phyloP scores from a whole-genome alignment of 1,139 yeast genomes.

The Martiniozyma asiatica region DNA sequence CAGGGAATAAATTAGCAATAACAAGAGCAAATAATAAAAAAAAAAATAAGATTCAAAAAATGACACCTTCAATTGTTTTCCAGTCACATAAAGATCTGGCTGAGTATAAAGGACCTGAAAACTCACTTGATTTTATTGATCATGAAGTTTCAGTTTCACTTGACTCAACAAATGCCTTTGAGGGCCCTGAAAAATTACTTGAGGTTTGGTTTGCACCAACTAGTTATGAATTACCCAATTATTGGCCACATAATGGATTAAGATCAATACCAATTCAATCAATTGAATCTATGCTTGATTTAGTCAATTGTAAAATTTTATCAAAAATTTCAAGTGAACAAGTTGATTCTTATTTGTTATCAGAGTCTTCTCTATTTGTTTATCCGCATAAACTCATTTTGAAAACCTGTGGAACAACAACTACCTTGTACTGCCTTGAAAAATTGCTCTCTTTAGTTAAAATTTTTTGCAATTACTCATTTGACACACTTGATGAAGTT shows the following conservation, averaged over 20 bases:
- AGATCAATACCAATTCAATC: conserved; percentile 51
- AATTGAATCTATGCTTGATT: conserved; percentile 67
- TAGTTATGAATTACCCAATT: conserved; percentile 28
- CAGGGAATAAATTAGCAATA: too few species aligned
- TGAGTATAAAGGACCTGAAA: conserved; percentile 5
- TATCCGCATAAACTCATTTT: conserved; percentile 75
- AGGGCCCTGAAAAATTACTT: conserved; percentile 90
- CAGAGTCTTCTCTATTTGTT: conserved; percentile 86
- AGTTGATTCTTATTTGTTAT: conserved; percentile 75
- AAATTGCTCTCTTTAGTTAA: conserved; percentile 45
- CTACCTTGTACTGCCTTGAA: conserved; percentile 69
- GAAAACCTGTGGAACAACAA: conserved; percentile 95
- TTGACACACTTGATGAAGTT: conserved; percentile 23
- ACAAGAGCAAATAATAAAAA: too few species aligned
- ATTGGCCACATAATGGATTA: conserved; percentile 32
- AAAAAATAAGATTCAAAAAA: too few species aligned
- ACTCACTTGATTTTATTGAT: conserved; percentile 42
- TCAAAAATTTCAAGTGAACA: conserved; percentile 58
- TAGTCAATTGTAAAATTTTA: conserved; percentile 79
- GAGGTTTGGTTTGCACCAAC: conserved; percentile 74
- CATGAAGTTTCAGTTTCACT: conserved; percentile 67
- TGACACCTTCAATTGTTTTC: conserved; percentile 11
- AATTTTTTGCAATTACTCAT: conserved; percentile 26
- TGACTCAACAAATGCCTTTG: conserved; percentile 86
- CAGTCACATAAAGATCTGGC: conserved; percentile 6